Percentiles rank a stretch among this genome's conserved stretches.
Evolutionary conservation across 768 basidiomycete genomes (phyloP).

Genomic region (Hygrophoropsis aurantiaca): DNA sequence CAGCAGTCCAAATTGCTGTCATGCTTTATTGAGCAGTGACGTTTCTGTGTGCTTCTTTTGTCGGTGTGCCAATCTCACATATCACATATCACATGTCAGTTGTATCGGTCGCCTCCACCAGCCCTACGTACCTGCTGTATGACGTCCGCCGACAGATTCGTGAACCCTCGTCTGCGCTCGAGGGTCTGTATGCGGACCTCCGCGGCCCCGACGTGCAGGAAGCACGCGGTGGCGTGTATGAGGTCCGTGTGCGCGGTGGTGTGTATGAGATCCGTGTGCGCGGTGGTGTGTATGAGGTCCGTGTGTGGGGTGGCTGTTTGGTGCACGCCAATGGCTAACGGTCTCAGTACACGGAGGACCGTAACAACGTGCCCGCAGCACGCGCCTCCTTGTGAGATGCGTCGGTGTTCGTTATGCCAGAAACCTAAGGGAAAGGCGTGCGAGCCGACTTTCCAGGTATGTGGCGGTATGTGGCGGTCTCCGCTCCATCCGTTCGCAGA

Average conservation of each 20-base stretch:
- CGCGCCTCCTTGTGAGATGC: conserved; percentile 52
- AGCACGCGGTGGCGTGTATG: conserved; percentile 62
- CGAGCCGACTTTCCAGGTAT: conserved; percentile 47
- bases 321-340: conserved; percentile 51
- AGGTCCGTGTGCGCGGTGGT: conserved; percentile 53
- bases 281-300: conserved; percentile 49
- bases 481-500: conserved; percentile 23
- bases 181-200: conserved; percentile 47
- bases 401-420: conserved; percentile 5
- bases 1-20: no score
- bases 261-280: no score
- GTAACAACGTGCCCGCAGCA: no score
- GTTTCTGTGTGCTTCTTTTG: no score
- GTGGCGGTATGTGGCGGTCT: conserved; percentile 20
- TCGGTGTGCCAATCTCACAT: no score
- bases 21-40: no score
- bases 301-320: conserved; percentile 56
- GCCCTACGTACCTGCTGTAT: conserved; percentile 66
- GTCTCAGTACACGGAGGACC: background rate
- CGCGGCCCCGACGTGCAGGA: conserved; percentile 43
- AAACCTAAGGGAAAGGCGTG: conserved; percentile 31
- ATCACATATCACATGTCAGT: no score
- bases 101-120: no score
- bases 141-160: conserved; percentile 57
- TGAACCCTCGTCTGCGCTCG: conserved; percentile 51